These are phyloP conservation scores for Pelagophyceae sp. DNA, from an alignment of 352 stramenopile genomes.

Conservation along the genomic window DNA sequence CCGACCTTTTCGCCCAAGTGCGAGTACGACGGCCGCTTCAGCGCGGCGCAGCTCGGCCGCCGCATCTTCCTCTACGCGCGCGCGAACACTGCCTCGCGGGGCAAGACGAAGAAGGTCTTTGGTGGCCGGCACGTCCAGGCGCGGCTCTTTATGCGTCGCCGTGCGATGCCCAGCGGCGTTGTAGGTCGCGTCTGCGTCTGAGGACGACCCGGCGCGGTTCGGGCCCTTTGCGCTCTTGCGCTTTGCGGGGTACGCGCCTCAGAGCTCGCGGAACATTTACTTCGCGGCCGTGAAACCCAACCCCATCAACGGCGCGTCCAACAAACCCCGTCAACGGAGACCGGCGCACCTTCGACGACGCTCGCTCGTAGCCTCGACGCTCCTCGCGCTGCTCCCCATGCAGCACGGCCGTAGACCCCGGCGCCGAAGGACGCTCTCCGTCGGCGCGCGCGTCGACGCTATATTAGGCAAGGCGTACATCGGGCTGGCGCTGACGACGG, in stretches of 20 bases:
- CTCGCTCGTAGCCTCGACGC: background rate
- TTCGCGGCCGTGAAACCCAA: slow-evolving; percentile 4
- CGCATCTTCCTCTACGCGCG: background rate
- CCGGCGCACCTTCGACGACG: too few relatives aligned
- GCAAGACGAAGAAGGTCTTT: background rate
- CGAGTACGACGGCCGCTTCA: slow-evolving; percentile 16
- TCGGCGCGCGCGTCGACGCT: background rate
- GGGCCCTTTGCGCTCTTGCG: background rate
- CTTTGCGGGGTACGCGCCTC: background rate
- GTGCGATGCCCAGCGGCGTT: background rate
- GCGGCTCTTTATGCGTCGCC: background rate
- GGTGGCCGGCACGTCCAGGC: background rate
- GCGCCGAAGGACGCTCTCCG: too few relatives aligned
- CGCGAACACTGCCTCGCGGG: background rate
- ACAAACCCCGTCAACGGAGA: too few relatives aligned
- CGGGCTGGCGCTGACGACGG: background rate
- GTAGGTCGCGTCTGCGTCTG: background rate
- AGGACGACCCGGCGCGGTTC: background rate
- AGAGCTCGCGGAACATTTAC: background rate
- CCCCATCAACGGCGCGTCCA: background rate
- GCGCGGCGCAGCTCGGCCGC: background rate
- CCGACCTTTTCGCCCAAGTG: background rate
- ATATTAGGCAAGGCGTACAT: background rate
- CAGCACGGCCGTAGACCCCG: background rate
- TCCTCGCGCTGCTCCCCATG: slow-evolving; percentile 6